Conservation (phyloP, 768 basidiomycete genomes). For the Mycena crocata region DNA sequence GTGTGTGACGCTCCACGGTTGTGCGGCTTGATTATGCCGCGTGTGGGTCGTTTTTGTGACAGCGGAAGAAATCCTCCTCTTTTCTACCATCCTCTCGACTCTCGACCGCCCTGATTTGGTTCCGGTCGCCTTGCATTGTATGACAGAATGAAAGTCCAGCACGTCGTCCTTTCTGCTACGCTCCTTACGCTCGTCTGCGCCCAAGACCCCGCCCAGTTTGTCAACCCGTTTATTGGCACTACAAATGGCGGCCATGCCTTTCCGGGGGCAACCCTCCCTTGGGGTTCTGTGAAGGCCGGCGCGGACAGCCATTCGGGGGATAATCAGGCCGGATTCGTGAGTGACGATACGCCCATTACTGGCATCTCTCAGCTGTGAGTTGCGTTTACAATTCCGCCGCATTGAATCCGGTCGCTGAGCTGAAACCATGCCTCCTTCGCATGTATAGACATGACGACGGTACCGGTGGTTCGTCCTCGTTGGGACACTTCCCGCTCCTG, state of each 20-base stretch:
- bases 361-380: constrained; percentile 27
- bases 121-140: background rate
- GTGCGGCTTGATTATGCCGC: too few species aligned
- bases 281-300: constrained; percentile 55
- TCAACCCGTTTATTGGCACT: constrained; percentile 55
- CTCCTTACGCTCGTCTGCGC: constrained; percentile 2
- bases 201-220: constrained; percentile 32
- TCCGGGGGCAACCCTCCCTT: constrained; percentile 52
- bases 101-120: too few species aligned
- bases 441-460: constrained; percentile 25
- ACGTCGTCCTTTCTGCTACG: background rate
- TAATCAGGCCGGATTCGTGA: constrained; percentile 32
- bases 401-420: background rate
- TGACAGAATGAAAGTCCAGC: constrained; percentile 13
- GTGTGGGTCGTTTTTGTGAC: too few species aligned
- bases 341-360: constrained; percentile 23
- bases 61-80: too few species aligned
- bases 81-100: too few species aligned
- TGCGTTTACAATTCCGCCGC: background rate
- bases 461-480: constrained; percentile 14
- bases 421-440: too few species aligned
- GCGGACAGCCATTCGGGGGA: constrained; percentile 44
- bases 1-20: too few species aligned
- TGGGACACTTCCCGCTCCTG: constrained; percentile 26
- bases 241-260: constrained; percentile 56